These are phyloP conservation scores for Neurospora sp. DNA, from an alignment of 495 filamentous ascomycete species.

Conservation along the genomic window DNA sequence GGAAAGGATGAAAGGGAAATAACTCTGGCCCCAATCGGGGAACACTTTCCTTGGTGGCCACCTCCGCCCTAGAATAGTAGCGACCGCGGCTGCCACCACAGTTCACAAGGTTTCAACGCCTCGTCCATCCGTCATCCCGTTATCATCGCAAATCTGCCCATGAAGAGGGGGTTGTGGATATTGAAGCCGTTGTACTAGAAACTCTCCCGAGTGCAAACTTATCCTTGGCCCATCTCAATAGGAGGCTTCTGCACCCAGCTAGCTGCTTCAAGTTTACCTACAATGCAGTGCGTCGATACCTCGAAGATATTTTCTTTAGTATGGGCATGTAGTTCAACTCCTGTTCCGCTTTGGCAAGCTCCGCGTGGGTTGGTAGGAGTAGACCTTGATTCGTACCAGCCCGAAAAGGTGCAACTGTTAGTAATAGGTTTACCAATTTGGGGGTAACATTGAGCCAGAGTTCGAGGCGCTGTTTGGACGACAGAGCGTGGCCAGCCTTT, in stretches of 20 bases:
- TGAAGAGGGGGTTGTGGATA: no score
- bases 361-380: constrained; percentile 39
- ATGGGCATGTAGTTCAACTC: constrained; percentile 21
- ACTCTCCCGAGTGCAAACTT: constrained; percentile 40
- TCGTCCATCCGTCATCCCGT: no score
- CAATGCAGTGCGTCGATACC: constrained; percentile 55
- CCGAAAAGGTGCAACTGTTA: no score
- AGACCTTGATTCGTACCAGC: constrained; percentile 12
- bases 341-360: constrained; percentile 12
- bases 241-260: constrained; percentile 44
- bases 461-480: no score
- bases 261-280: constrained; percentile 56
- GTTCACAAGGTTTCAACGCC: no score
- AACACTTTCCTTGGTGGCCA: neutral
- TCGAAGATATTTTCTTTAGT: constrained; percentile 54
- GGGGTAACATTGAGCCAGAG: no score
- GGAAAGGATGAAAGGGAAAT: neutral
- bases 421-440: no score
- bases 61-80: neutral
- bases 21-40: neutral
- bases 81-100: no score
- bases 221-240: constrained; percentile 56
- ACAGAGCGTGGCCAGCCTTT: no score
- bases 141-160: no score
- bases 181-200: neutral